Conservation (phyloP, 2,329 filamentous ascomycete species). For the Byssothecium circinans region DNA sequence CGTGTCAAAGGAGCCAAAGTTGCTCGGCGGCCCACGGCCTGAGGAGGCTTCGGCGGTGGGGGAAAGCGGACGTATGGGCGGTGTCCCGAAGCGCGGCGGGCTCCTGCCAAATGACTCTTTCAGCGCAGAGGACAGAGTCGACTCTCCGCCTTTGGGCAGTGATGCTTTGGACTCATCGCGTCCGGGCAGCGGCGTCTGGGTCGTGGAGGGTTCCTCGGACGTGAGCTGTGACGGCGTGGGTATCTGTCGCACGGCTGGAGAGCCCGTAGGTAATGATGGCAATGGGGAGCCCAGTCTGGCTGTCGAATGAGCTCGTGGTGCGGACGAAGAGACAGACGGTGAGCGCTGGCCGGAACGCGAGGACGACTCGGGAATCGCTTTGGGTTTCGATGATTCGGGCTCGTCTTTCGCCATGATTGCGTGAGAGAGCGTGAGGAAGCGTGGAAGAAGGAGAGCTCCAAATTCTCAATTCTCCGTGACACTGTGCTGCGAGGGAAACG, state of each 20-base stretch:
- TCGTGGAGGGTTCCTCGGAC: constrained; percentile 38
- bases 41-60: constrained; percentile 53
- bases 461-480: no score
- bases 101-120: constrained; percentile 71
- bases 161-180: constrained; percentile 59
- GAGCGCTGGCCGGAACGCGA: constrained; percentile 30
- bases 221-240: constrained; percentile 53
- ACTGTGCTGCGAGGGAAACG: no score
- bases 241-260: constrained; percentile 54
- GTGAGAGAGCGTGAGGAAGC: constrained; percentile 1
- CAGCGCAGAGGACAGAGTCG: constrained; percentile 85
- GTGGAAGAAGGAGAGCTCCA: background rate
- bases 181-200: constrained; percentile 66
- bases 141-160: constrained; percentile 72
- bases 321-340: no score
- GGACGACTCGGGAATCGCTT: constrained; percentile 33
- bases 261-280: constrained; percentile 50
- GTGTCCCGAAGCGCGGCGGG: constrained; percentile 67
- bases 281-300: constrained; percentile 59
- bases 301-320: constrained; percentile 41
- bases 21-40: constrained; percentile 62
- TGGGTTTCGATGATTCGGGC: constrained; percentile 27
- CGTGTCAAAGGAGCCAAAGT: constrained; percentile 84
- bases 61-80: constrained; percentile 58
- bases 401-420: constrained; percentile 23